Conservation (phyloP, 768 basidiomycete genomes). For the Ramaria rubella region DNA sequence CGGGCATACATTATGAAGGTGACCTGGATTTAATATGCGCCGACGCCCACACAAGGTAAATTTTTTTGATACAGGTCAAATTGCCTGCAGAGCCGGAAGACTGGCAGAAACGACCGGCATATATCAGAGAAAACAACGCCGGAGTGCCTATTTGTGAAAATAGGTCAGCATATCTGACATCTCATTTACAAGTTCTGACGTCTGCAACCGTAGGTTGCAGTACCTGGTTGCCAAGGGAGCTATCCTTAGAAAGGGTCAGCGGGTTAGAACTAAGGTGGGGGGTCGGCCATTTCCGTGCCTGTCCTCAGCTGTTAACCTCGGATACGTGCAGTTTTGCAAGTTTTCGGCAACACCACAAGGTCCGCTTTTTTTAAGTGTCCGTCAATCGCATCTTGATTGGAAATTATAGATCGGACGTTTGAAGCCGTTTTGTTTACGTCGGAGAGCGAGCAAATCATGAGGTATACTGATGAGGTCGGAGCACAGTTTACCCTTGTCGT, state of each 20-base stretch:
- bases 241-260: slow-evolving; percentile 41
- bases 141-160: slow-evolving; percentile 80
- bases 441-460: slow-evolving; percentile 66
- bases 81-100: slow-evolving; percentile 84
- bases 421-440: slow-evolving; percentile 79
- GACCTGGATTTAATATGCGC: slow-evolving; percentile 13
- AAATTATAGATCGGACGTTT: slow-evolving; percentile 60
- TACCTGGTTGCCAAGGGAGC: slow-evolving; percentile 78
- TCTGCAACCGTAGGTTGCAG: slow-evolving; percentile 49
- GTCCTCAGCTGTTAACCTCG: background rate
- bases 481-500: background rate
- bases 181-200: background rate
- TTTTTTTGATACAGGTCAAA: slow-evolving; percentile 54
- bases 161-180: slow-evolving; percentile 37
- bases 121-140: slow-evolving; percentile 71
- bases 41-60: background rate
- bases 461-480: slow-evolving; percentile 73
- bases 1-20: slow-evolving; percentile 86
- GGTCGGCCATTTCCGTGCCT: background rate
- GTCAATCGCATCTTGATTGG: slow-evolving; percentile 10
- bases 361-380: background rate
- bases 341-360: slow-evolving; percentile 37
- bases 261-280: slow-evolving; percentile 54
- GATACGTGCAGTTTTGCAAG: slow-evolving; percentile 54
- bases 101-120: slow-evolving; percentile 77